phyloP scores from a whole-genome alignment of 169 alveolate species.

The Eimeria acervulina region DNA sequence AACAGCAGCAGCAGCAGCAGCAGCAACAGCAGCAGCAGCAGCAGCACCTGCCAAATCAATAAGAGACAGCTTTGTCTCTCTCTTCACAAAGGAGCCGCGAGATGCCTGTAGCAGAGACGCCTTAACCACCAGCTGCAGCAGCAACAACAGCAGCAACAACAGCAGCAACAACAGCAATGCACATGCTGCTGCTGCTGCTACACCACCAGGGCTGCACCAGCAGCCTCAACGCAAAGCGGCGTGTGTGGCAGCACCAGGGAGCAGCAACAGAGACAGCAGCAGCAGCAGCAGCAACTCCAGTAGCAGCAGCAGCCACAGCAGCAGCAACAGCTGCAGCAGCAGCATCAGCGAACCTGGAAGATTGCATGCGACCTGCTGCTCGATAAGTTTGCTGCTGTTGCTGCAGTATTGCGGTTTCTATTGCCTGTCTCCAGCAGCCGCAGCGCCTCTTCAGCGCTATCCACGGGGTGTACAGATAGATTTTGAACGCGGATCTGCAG shows the following conservation, averaged over 20 bases:
- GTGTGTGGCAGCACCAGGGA: too few relatives aligned
- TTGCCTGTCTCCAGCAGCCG: conserved; percentile 95
- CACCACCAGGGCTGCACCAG: background rate
- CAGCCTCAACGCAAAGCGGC: background rate
- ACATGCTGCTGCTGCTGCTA: background rate
- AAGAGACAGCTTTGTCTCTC: conserved; percentile 93
- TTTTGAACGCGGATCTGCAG: too few relatives aligned
- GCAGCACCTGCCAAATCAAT: conserved; percentile 96
- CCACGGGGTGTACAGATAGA: too few relatives aligned
- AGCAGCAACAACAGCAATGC: conserved; percentile 88
- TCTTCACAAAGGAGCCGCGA: conserved; percentile 74
- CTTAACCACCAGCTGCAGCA: conserved; percentile 32
- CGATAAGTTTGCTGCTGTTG: conserved; percentile 96
- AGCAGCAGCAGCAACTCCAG: too few relatives aligned
- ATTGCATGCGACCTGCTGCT: too few relatives aligned
- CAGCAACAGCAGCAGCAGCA: background rate
- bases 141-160: conserved; percentile 86
- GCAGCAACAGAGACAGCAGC: too few relatives aligned
- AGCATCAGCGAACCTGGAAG: too few relatives aligned
- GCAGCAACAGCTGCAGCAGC: too few relatives aligned
- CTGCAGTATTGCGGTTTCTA: conserved; percentile 96
- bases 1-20: background rate
- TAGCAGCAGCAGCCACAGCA: too few relatives aligned
- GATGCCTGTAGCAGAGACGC: background rate
- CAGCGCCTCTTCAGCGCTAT: conserved; percentile 94